These are phyloP conservation scores for Phytophthora macrochlamydospora DNA, from an alignment of 352 stramenopile species.

Conservation along the genomic window DNA sequence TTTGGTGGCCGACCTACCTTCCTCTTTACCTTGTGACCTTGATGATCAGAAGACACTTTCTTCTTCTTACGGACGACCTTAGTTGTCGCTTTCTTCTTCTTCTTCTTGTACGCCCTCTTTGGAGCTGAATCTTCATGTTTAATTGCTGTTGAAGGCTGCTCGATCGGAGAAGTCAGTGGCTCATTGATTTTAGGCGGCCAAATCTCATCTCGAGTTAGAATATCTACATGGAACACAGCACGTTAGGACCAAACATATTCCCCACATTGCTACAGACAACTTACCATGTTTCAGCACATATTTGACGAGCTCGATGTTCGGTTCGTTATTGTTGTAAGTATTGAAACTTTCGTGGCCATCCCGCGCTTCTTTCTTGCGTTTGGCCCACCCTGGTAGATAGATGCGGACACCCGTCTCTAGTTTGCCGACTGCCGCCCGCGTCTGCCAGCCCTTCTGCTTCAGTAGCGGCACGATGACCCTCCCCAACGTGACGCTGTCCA, in stretches of 20 bases:
- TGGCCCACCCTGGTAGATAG: background rate
- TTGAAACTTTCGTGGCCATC: background rate
- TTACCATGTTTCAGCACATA: background rate
- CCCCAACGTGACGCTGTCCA: background rate
- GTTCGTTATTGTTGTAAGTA: background rate
- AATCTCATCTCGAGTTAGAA: background rate
- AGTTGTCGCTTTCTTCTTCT: too few species aligned
- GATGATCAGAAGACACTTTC: too few species aligned
- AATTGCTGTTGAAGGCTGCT: background rate
- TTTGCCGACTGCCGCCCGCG: background rate
- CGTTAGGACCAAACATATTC: background rate
- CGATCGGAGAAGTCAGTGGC: too few species aligned
- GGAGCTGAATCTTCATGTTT: background rate
- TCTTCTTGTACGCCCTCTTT: too few species aligned
- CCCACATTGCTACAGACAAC: background rate
- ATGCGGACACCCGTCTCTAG: background rate
- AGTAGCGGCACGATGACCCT: background rate
- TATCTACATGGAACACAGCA: background rate
- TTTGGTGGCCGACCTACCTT: too few species aligned
- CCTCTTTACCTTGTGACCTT: too few species aligned
- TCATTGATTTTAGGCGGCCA: background rate
- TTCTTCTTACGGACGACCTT: too few species aligned
- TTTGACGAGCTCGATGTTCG: background rate
- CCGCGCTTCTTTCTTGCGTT: background rate
- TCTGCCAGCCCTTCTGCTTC: background rate